Evolutionary conservation across 192 early-diverging fungal genomes (phyloP), one percentile per base, ranked within the genome.

Genomic region (Coemansia erecta): DNA sequence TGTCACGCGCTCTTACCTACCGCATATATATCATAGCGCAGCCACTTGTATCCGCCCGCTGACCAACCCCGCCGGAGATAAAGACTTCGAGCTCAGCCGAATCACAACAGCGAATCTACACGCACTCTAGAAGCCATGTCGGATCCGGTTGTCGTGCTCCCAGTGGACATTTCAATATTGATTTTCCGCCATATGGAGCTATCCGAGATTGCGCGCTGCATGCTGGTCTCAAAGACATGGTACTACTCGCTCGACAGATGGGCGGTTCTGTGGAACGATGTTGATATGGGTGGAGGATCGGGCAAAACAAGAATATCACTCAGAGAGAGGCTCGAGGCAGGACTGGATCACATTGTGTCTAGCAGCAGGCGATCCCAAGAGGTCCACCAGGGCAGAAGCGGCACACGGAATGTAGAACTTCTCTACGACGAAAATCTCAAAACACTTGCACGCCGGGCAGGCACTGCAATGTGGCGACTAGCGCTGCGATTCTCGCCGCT

Each of bases 201-300:
- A 31, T 56, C 53, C 24, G 59, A 69, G 22, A 58, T 70, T 37
- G 63, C 60, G 15, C 55, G 46, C 22, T 75, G 66, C 55, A 69
- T 66, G 73, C 48, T 53, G 14, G 73, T 75, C 7, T 75, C 66
- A 1, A 75, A 59, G 33, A 50, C 4, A n/a, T 75, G 73, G 73
- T 65, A 53, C 35, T 58, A 59, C 28, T 65, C 60, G 14, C 53
- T 75, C 12, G 60, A 55, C 17, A 26, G 41, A 1, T 65, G 63
- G 54, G 28, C 62, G 13, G 59, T 70, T 35, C 50, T 75, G 37
- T 75, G 73, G 73, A 54, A 42, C 33, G 58, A 23, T 31, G 48
- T 75, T 39, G 73, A 75, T 37, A 65, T 55, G 33, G 35, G 44
- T 28, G 60, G 50, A 23, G 35, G 49, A 8, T 28, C 37, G 45